These are phyloP conservation scores for Myxozyma nipponensis DNA, from an alignment of 805 yeast species.

Conservation along the genomic window DNA sequence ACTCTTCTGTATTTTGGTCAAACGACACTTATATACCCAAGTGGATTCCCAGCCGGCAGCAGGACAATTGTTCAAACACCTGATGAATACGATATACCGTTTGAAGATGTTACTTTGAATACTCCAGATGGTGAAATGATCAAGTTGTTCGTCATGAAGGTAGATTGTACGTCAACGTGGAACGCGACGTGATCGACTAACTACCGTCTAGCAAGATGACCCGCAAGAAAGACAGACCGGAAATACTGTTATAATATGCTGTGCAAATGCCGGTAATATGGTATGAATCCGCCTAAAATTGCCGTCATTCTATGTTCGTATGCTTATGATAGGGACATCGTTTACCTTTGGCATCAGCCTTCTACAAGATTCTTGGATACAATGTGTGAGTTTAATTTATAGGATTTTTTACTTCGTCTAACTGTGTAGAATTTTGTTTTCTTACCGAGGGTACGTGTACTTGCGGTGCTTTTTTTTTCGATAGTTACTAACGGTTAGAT, in stretches of 20 bases:
- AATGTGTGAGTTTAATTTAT: constrained; percentile 18
- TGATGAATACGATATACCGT: constrained; percentile 60
- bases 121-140: constrained; percentile 70
- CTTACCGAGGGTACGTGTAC: constrained; percentile 78
- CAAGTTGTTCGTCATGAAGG: constrained; percentile 57
- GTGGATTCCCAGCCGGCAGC: constrained; percentile 68
- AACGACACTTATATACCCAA: constrained; percentile 72
- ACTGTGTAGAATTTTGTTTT: constrained; percentile 52
- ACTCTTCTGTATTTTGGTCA: constrained; percentile 55
- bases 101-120: constrained; percentile 53
- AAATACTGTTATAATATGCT: constrained; percentile 67
- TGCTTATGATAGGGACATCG: constrained; percentile 55
- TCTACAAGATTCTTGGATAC: constrained; percentile 42
- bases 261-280: constrained; percentile 95
- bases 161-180: neutral
- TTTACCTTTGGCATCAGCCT: constrained; percentile 70
- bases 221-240: constrained; percentile 12
- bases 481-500: constrained; percentile 5
- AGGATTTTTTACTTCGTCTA: neutral
- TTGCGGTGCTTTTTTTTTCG: no score
- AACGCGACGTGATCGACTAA: neutral
- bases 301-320: neutral
- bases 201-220: constrained; percentile 6
- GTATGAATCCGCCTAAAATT: constrained; percentile 3
- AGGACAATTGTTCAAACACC: constrained; percentile 72